Conservation (phyloP, 768 basidiomycete species). For the Suillus placidus region DNA sequence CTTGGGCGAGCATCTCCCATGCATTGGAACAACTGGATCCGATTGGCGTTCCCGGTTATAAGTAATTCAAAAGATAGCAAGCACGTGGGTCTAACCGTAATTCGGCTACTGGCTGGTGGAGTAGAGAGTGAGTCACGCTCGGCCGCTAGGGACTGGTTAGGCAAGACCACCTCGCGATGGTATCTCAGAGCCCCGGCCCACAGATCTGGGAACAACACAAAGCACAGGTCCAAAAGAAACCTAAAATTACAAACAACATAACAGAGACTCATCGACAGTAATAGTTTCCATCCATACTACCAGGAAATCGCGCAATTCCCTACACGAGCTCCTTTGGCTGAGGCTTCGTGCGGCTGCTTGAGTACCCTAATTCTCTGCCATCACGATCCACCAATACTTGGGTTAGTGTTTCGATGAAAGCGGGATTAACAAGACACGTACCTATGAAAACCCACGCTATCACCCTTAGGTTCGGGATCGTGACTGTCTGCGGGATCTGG, state of each 20-base stretch:
- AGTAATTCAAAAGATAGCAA: background rate
- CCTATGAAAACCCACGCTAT: background rate
- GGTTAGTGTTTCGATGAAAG: background rate
- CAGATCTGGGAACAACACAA: background rate
- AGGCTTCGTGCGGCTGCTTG: background rate
- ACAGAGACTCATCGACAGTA: background rate
- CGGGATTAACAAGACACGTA: too few species aligned
- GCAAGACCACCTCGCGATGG: background rate
- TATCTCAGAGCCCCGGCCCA: background rate
- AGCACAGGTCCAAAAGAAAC: background rate
- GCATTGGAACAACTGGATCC: background rate
- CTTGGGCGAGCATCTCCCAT: background rate
- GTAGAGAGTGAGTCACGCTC: background rate
- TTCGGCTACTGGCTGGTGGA: background rate
- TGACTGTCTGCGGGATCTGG: background rate
- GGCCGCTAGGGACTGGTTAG: background rate
- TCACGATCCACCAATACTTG: too few species aligned
- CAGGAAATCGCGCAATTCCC: background rate
- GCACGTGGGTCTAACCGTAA: background rate
- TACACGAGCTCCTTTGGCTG: background rate
- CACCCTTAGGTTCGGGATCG: background rate
- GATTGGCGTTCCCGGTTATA: background rate
- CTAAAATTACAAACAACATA: background rate
- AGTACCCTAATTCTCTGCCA: background rate
- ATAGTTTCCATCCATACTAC: background rate